Base-by-base conservation (phyloP, 441 rosid genomes). In the Euphorbia corollata region DNA sequence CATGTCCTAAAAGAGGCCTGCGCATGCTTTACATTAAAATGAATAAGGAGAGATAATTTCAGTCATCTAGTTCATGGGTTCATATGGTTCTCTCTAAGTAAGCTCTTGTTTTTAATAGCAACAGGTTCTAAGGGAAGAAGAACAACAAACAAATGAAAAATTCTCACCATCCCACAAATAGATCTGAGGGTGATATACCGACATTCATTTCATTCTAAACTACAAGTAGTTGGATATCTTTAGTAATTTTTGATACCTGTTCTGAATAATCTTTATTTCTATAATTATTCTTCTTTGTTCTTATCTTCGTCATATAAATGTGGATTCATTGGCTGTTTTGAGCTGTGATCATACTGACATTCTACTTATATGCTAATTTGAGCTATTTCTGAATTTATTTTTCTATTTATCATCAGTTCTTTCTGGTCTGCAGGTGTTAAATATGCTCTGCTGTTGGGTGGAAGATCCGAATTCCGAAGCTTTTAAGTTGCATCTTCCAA, bases 361-460 rank as follows among this genome's bases (percentile, higher is more conserved):
- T 48, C 53, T 56, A 32, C 60, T 56, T 27, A 56, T 10, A 56
- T 56, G 60, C 36, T 30, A 5, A 23, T 56, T 23, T 48, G 53
- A 15, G 53, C 16, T 48, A 13, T 48, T 13, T 11, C 4, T 48
- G 53, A 1, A 2, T 48, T 0, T n/a, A 13, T 15, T 53, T 18
- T 53, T 1, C 10, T 18, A 18, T n/a, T 53, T 53, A 18, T 54
- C 54, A n/a, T 50, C 20, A 50, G 54, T 54, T 20, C 15, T 20
- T 12, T 61, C 71, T 61, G 48, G 30, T 67, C 16, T 67, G 59
- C 76, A 94, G 99, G 96, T 86, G 68, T 78, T 94, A 71, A 94
- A 94, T 80, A 91, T 94, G 98, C 97, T 94, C 75, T 91, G 96
- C 76, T 91, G 96, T 75, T 91, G 99, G 99, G 90, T 87, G 70